Evolutionary conservation across 139 green algal genomes (phyloP).

Genomic region (Bryopsis sp.): DNA sequence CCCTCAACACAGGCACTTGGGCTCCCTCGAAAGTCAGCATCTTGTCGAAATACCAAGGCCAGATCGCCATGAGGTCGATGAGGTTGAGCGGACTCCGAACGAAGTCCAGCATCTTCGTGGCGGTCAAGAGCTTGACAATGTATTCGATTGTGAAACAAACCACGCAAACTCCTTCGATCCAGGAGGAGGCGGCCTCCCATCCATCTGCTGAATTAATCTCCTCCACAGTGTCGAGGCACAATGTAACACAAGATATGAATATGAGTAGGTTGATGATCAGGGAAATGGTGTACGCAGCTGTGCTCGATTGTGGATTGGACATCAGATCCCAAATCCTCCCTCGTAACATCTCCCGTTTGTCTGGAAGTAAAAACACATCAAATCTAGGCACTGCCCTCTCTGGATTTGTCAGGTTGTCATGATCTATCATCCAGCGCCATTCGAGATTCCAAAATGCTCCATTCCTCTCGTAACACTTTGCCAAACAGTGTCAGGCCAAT

Average conservation of each 20-base stretch:
- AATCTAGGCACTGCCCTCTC: too few species aligned
- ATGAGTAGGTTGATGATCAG: conserved; percentile 32
- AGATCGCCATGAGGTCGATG: conserved; percentile 34
- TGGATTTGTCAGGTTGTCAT: too few species aligned
- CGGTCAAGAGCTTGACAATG: conserved; percentile 18
- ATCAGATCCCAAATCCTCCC: conserved; percentile 20
- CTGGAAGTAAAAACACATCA: neutral
- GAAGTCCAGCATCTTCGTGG: conserved; percentile 22
- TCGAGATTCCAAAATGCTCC: too few species aligned
- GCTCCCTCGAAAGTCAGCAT: conserved; percentile 2
- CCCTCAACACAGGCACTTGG: conserved; percentile 20
- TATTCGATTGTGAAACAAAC: conserved; percentile 32
- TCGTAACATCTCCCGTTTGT: neutral
- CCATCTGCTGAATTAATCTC: neutral
- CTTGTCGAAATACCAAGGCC: conserved; percentile 36
- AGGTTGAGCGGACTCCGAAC: conserved; percentile 30
- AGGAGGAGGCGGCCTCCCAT: neutral
- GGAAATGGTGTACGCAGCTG: conserved; percentile 14
- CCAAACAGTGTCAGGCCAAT: too few species aligned
- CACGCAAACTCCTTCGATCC: conserved; percentile 22
- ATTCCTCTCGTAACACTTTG: too few species aligned
- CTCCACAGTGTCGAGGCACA: conserved; percentile 33
- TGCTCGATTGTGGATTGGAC: conserved; percentile 21
- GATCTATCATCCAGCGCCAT: too few species aligned
- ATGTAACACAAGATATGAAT: conserved; percentile 31